Percentiles rank a stretch among this genome's conserved stretches.
These are phyloP conservation scores for Coffea humblotiana DNA, from an alignment of 305 asterid genomes.

Conservation along the genomic window DNA sequence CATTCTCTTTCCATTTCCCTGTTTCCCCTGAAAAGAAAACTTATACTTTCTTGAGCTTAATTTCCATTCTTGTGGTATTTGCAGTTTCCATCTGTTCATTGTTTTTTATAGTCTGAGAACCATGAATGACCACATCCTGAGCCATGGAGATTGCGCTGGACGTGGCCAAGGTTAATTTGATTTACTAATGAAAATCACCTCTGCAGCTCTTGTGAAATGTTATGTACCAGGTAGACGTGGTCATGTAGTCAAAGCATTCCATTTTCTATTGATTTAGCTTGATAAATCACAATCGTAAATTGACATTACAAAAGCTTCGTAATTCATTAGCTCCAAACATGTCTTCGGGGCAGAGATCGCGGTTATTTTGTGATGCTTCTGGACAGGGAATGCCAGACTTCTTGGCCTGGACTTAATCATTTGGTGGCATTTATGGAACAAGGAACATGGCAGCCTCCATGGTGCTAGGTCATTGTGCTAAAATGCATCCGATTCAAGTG, in stretches of 20 bases:
- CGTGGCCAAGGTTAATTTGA: background rate
- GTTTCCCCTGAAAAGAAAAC: no score
- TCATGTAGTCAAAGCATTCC: background rate
- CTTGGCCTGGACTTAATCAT: background rate
- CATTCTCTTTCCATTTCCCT: background rate
- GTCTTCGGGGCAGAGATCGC: background rate
- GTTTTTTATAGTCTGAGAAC: background rate
- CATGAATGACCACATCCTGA: background rate
- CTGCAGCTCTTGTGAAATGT: background rate
- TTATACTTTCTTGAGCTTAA: background rate
- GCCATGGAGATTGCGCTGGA: background rate
- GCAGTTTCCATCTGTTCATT: no score
- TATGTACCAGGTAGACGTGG: background rate
- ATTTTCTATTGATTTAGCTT: background rate
- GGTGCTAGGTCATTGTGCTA: background rate
- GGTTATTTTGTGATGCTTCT: no score
- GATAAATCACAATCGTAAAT: background rate
- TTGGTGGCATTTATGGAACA: background rate
- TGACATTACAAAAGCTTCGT: background rate
- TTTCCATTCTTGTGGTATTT: background rate
- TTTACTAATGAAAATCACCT: background rate
- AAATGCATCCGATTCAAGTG: background rate
- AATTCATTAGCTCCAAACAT: background rate
- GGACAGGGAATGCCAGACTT: background rate
- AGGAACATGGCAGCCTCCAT: background rate